Conservation (phyloP, 345 rosid genomes). For the Eucalyptus shirleyi region DNA sequence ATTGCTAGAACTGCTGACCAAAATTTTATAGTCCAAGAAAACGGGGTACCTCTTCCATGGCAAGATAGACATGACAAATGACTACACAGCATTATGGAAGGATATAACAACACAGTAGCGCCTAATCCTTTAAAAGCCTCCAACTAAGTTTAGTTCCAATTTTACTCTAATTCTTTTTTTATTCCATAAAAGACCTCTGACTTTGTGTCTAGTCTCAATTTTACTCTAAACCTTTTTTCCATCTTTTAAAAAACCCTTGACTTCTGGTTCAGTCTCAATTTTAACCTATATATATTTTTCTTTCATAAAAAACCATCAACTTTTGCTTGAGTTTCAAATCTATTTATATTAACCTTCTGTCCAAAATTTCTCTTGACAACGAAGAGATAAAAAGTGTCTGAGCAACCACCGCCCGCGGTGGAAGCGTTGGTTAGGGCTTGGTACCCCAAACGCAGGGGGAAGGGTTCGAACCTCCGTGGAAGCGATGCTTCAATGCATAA, state of each 20-base stretch:
- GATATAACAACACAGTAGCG: background rate
- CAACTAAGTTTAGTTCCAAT: background rate
- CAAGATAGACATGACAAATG: background rate
- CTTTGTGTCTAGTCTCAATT: background rate
- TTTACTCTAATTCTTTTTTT: background rate
- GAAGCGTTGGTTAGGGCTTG: too few relatives aligned
- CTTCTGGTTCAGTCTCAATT: background rate
- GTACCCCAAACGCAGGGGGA: too few relatives aligned
- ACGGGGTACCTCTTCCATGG: background rate
- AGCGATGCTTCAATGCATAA: too few relatives aligned
- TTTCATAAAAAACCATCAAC: too few relatives aligned
- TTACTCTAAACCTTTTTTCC: too few relatives aligned
- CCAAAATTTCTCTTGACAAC: background rate
- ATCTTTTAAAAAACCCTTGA: too few relatives aligned
- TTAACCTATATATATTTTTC: too few relatives aligned
- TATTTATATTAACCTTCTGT: background rate
- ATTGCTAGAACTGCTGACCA: background rate
- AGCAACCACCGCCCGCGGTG: too few relatives aligned
- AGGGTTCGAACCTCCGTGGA: too few relatives aligned
- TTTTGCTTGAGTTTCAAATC: background rate
- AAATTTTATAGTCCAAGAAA: background rate
- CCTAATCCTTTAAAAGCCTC: background rate
- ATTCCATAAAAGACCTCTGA: accelerated
- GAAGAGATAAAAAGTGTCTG: background rate
- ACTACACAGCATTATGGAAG: background rate